A percentile compares a stretch with the other conserved stretches of the same genome.
Conservation (phyloP, 2,329 filamentous ascomycete genomes). For the Magnaporthales sp. region DNA sequence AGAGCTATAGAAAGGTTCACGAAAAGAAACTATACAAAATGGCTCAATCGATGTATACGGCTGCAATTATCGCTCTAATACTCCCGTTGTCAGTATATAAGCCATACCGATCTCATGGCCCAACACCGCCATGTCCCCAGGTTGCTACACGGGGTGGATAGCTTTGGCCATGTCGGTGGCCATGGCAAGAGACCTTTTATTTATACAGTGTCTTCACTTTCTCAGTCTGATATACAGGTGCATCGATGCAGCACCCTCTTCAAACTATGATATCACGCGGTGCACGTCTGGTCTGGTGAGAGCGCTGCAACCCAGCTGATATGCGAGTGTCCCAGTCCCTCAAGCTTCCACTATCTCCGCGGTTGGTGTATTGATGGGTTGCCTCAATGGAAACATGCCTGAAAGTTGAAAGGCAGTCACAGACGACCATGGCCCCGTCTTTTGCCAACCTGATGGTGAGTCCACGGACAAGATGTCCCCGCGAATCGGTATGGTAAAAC, state of each 20-base stretch:
- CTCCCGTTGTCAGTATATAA: not conserved
- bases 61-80: not conserved
- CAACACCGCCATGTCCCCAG: not conserved
- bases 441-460: not conserved
- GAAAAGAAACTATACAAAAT: not conserved
- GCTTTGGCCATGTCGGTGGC: not conserved
- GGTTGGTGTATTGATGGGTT: not conserved
- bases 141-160: not conserved
- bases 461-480: not conserved
- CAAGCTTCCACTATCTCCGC: not conserved
- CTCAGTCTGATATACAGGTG: not conserved
- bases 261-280: not conserved
- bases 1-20: not conserved
- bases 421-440: not conserved
- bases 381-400: not conserved
- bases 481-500: not conserved
- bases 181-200: not conserved
- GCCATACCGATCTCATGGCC: not conserved
- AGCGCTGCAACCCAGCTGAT: not conserved
- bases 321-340: not conserved
- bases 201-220: not conserved
- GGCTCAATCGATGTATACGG: not conserved
- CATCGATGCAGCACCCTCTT: not conserved
- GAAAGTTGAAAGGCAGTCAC: not conserved
- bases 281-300: not conserved